Base-by-base conservation (phyloP, 257 asterid species). In the Pogostemon cablin region DNA sequence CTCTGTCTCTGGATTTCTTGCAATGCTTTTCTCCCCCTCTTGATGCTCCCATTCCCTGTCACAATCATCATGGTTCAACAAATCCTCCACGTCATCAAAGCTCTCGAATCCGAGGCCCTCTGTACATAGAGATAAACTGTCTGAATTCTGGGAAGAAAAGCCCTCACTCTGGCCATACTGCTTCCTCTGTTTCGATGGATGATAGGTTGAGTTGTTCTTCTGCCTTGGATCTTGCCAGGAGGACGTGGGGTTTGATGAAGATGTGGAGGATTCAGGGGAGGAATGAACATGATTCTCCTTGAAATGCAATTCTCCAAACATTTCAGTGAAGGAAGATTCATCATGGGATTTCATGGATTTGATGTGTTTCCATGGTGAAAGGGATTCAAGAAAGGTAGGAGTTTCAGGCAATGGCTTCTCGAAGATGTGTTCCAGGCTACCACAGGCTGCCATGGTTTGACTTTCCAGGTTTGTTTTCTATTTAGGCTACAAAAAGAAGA, bases 61-160 rank as follows among this genome's bases (percentile, higher is more conserved):
- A 6, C 77, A 65, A 8, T 7, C 57, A 7, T 79, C 81, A 49
- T 72, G 75, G 4, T 59, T 77, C 68, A 69, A 56, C 64, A 73
- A 63, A 42, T 87, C 96, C 71, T 92, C 98, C 2, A 89, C 85
- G 2, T 93, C 99, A n/a, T 83, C 96, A 2, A 81, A 91, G 87
- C 95, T 91, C 69, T 93, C 98, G 35, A 82, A 86, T 7, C 97
- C 99, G 1, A 88, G 86, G 4, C 97, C 91, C 66, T 91, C 98
- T 0, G 99, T 93, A 78, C 96, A 91, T 10, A 87, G 53, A 0
- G 96, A 89, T 46, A 91, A 69, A 64, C 86, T 86, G 32, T 88
- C 97, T 0, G 88, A 85, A 72, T 76, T 85, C 82, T 77, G 77
- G 8, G 93, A 86, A 0, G 95, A 92, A 53, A 83, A 81, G 76